phyloP scores from a whole-genome alignment of 140 eudicot species.

The Cichorium intybus region DNA sequence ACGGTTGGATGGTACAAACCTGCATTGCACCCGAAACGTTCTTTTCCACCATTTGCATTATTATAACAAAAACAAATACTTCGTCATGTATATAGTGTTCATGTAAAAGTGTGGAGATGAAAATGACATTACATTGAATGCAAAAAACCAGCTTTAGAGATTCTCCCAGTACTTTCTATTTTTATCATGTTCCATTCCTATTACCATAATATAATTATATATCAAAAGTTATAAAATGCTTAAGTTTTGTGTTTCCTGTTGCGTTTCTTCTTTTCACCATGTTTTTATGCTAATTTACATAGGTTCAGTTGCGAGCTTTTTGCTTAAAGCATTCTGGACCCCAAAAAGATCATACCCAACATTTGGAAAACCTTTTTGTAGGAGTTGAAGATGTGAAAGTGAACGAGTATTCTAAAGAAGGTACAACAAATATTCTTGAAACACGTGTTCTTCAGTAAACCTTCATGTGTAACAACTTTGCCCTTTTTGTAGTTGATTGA shows the following conservation, averaged over 20 bases:
- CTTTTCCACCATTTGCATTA: not conserved
- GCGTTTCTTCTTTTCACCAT: not conserved
- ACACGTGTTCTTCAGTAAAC: not conserved
- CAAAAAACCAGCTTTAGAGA: constrained; percentile 29
- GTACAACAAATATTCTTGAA: constrained; percentile 29
- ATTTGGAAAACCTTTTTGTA: constrained; percentile 27
- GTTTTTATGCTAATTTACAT: constrained; percentile 4
- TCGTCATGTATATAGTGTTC: not conserved
- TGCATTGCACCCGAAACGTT: not conserved
- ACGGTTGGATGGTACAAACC: not conserved
- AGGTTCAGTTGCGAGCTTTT: constrained; percentile 96
- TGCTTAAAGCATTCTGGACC: constrained; percentile 79
- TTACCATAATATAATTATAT: not conserved
- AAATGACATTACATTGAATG: constrained; percentile 42
- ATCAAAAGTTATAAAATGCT: not conserved
- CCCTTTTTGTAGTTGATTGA: constrained; percentile 56
- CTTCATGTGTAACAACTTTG: not conserved
- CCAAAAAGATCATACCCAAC: constrained; percentile 31
- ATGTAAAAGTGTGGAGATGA: constrained; percentile 15
- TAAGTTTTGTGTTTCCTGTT: not conserved
- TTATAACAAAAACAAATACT: not conserved
- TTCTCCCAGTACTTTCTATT: not conserved
- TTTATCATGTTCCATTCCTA: not conserved
- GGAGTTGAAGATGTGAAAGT: constrained; percentile 41
- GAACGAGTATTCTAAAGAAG: constrained; percentile 58